Base-by-base conservation (phyloP, 805 yeast species). In the Metschnikowia noctiluminum region DNA sequence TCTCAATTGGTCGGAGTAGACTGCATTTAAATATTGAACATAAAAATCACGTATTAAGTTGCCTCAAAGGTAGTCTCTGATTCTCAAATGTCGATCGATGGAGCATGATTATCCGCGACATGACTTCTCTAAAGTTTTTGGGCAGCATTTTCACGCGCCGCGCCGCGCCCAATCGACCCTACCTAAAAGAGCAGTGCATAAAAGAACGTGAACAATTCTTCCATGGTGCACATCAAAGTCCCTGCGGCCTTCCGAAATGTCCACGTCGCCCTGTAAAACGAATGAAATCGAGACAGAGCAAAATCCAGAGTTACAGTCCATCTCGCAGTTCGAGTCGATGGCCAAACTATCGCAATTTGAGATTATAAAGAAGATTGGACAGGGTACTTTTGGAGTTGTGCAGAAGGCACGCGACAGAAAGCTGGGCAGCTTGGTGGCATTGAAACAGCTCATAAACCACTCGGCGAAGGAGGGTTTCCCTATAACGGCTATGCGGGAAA, bases 401-500 rank as follows among this genome's bases (percentile, higher is more conserved):
- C 84, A 84, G 59, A 87, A 86, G 60, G 98, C 96, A 5, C 68
- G 74, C 42, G 74, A 79, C 35, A 71, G 69, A 34, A 65, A 76
- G n/a, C 68, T 84, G 1, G 74, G 78, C 4, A 71, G 78, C 39
- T 59, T 82, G 13, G 97, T 92, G 15, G 99, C 99, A 0, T 73
- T 95, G 57, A 94, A 94, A 66, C 87, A 85, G 62, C 79, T 94
- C 42, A 71, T 90, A n/a, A 77, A 87, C 53, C 90, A 84, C 61
- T 81, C 84, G 44, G 85, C 83, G 38, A 84, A 83, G 55, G 91
- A 87, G 58, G 86, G 88, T 34, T 90, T 92, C 62, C 98, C 99
- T 1, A 84, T 94, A 28, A 94, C 99, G 0, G 97, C 98, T 1
- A 80, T 91, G 66, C 78, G 99, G 53, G 99, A 94, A 62, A 90